Evolutionary conservation across 768 basidiomycete species (phyloP).

Genomic region (Rickenella mellea): DNA sequence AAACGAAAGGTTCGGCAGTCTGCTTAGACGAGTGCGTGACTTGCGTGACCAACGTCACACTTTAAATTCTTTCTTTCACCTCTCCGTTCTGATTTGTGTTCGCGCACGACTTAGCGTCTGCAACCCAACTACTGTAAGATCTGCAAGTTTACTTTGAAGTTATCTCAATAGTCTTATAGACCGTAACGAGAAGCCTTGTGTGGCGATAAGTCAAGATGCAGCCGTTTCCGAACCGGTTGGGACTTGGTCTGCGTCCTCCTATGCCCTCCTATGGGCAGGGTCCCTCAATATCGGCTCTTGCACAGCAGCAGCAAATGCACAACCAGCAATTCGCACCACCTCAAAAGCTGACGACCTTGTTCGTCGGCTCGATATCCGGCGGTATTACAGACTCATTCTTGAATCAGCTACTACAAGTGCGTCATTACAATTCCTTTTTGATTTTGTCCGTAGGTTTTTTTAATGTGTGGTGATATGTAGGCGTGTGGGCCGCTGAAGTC

Average conservation of each 20-base stretch:
- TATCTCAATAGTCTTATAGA: too few species aligned
- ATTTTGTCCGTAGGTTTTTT: neutral
- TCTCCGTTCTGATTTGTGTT: too few species aligned
- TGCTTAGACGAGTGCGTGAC: too few species aligned
- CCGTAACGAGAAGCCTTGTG: too few species aligned
- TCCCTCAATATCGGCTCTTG: conserved; percentile 85
- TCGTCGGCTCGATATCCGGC: conserved; percentile 92
- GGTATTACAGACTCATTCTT: conserved; percentile 81
- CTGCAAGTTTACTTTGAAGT: too few species aligned
- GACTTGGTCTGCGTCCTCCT: conserved; percentile 83
- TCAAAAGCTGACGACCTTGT: conserved; percentile 69
- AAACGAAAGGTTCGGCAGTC: too few species aligned
- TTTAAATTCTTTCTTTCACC: too few species aligned
- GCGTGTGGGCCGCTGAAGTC: conserved; percentile 85
- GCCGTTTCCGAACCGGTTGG: conserved; percentile 63
- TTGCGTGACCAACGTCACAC: too few species aligned
- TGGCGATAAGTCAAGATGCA: conserved; percentile 50
- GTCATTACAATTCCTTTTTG: conserved; percentile 19
- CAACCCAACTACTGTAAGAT: too few species aligned
- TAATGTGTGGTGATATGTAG: conserved; percentile 27
- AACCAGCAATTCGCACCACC: conserved; percentile 58
- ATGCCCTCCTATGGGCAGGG: conserved; percentile 85
- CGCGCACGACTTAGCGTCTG: too few species aligned
- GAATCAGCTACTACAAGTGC: conserved; percentile 66
- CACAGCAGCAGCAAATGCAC: conserved; percentile 66